Base-by-base conservation (phyloP, 2,329 filamentous ascomycete genomes). In the Rutstroemia sp. region DNA sequence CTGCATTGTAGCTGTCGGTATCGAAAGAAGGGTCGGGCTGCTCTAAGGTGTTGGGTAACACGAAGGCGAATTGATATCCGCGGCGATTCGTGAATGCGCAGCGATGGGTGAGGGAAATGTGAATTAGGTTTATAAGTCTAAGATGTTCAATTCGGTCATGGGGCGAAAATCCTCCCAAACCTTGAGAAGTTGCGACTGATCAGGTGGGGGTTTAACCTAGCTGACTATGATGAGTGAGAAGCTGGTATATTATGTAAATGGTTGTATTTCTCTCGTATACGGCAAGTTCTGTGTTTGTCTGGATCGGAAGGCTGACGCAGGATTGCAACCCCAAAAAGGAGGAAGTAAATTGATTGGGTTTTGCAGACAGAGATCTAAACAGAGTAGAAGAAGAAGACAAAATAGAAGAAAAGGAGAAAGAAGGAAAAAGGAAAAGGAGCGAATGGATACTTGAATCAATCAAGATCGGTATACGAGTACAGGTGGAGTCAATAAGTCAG, bases 1-100 rank as follows among this genome's bases (percentile, higher is more conserved):
- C 79, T 97, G 92, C 94, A 97, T 97, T 61, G 72, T 61, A 59
- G 34, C 21, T 19, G n/a, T 44, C 42, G 10, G 6, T 25, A 21
- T 30, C 19, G 21, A 17, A 25, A n/a, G 36, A 17, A 36, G 39
- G 36, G 8, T 0, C 14, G 7, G 5, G 38, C 49, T 44, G 52
- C 34, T 50, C 34, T 50, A 36, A n/a, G 52, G 34, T 44, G 14
- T 44, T 25, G 46, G n/a, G 46, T 50, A 25, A n/a, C 10, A 55
- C 36, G 23, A 30, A 50, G 52, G 46, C 45, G 52, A 21, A 55
- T 55, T 21, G 25, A 50, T 36, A 36, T 39, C 46, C 21, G 48
- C 17, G 19, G 23, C 49, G 45, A 19, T 38, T 46, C 30, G 36
- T 30, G 19, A 30, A 27, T 34, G 34, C 52, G 52, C 52, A 38